Percentiles rank a stretch among this genome's conserved stretches.
Conservation (phyloP, 1,284 basidiomycete species). For the Apiotrichum brassicae region DNA sequence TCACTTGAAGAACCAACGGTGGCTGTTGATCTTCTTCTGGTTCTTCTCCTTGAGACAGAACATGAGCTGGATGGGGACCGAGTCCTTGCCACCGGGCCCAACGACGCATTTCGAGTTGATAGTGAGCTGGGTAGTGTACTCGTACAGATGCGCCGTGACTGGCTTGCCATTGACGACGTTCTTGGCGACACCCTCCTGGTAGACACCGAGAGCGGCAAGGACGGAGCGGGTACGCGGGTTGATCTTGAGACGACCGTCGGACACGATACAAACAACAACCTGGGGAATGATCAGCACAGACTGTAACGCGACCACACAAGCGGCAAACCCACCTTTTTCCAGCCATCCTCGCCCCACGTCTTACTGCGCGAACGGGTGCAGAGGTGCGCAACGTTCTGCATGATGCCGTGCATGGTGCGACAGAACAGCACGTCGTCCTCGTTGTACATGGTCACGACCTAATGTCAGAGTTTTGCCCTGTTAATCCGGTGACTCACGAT, state of each 20-base stretch:
- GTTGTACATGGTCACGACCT: slow-evolving; percentile 71
- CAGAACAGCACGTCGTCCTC: slow-evolving; percentile 71
- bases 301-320: slow-evolving; percentile 35
- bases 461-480: too few relatives aligned
- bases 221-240: slow-evolving; percentile 77
- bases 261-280: slow-evolving; percentile 57
- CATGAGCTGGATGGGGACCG: slow-evolving; percentile 83
- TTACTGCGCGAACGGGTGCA: slow-evolving; percentile 54
- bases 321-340: slow-evolving; percentile 70
- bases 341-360: slow-evolving; percentile 93
- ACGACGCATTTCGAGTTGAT: slow-evolving; percentile 74
- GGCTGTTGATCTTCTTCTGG: slow-evolving; percentile 73
- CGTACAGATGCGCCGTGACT: slow-evolving; percentile 67
- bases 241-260: slow-evolving; percentile 76
- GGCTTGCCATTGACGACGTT: slow-evolving; percentile 77
- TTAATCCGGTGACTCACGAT: slow-evolving; percentile 53
- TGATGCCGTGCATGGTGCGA: slow-evolving; percentile 85
- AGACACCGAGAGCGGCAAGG: slow-evolving; percentile 78
- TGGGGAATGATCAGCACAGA: slow-evolving; percentile 39
- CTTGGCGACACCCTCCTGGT: slow-evolving; percentile 86
- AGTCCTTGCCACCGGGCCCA: slow-evolving; percentile 59
- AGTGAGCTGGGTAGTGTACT: slow-evolving; percentile 84
- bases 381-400: slow-evolving; percentile 60
- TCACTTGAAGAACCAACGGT: slow-evolving; percentile 77
- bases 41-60: slow-evolving; percentile 89